Conservation (phyloP, 2,329 filamentous ascomycete genomes). For the Verticillium dahliae region DNA sequence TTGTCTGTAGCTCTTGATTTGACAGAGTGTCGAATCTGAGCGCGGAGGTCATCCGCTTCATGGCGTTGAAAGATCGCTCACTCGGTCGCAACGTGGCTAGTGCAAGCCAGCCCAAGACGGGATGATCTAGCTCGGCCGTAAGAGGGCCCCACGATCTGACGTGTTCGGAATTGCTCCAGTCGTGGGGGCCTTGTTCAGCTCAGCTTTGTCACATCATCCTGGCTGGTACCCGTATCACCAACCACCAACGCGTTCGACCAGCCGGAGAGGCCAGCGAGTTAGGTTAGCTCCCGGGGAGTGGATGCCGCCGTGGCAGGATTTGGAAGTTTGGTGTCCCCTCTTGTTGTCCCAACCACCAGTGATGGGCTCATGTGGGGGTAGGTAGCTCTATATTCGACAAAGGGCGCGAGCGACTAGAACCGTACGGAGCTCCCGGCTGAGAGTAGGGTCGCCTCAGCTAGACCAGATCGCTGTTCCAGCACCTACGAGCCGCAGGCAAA, state of each 20-base stretch:
- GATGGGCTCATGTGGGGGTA: background rate
- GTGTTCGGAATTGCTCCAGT: too few species aligned
- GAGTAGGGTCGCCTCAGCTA: background rate
- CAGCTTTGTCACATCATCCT: too few species aligned
- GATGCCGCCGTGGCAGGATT: background rate
- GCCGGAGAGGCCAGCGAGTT: too few species aligned
- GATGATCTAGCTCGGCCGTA: background rate
- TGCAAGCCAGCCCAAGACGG: too few species aligned
- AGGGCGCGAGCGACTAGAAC: background rate
- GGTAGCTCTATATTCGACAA: background rate
- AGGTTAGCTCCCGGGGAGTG: background rate
- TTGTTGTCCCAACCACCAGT: background rate
- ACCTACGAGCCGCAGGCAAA: background rate
- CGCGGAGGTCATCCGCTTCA: too few species aligned
- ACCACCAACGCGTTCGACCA: too few species aligned
- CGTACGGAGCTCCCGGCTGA: background rate
- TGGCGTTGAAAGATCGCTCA: too few species aligned
- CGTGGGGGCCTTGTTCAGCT: too few species aligned
- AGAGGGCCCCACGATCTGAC: too few species aligned
- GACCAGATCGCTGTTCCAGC: background rate
- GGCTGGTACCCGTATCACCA: too few species aligned
- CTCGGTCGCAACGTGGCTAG: too few species aligned
- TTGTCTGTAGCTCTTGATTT: background rate
- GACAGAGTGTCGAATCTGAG: background rate
- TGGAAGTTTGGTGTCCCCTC: background rate